A percentile compares a stretch with the other conserved stretches of the same genome.
Conservation (phyloP, 1,284 basidiomycete genomes). For the Erythrobasidium hasegawianum region DNA sequence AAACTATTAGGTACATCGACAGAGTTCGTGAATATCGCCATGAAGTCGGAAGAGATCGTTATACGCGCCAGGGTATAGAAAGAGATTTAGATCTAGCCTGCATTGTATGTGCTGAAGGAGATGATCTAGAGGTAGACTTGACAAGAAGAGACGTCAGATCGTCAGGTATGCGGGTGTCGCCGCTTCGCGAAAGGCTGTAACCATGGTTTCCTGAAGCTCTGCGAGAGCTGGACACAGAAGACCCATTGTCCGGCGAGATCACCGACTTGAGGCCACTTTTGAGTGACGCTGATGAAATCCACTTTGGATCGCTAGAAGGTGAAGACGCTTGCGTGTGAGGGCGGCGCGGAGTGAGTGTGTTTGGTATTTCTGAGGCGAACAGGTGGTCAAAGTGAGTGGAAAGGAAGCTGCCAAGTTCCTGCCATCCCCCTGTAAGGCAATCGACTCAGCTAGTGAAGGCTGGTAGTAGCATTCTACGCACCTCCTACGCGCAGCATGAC, state of each 20-base stretch:
- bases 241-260: not conserved
- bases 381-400: conserved; percentile 76
- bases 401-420: conserved; percentile 78
- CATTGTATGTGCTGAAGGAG: not conserved
- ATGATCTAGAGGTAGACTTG: conserved; percentile 20
- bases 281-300: conserved; percentile 73
- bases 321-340: conserved; percentile 54
- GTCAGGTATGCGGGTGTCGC: conserved; percentile 4
- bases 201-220: not conserved
- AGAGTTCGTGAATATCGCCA: too few species aligned
- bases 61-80: conserved; percentile 17
- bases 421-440: conserved; percentile 62
- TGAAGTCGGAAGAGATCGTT: not conserved
- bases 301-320: conserved; percentile 60
- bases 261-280: conserved; percentile 47
- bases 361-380: conserved; percentile 51
- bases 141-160: conserved; percentile 27
- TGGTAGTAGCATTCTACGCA: not conserved
- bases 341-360: conserved; percentile 46
- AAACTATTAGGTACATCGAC: too few species aligned
- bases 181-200: not conserved
- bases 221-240: not conserved
- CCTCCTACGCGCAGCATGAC: conserved; percentile 72
- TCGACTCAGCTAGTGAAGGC: conserved; percentile 57
- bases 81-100: not conserved